A percentile compares a stretch with the other conserved stretches of the same genome.
Conservation (phyloP, 2,329 filamentous ascomycete genomes). For the Orbilia quercus region DNA sequence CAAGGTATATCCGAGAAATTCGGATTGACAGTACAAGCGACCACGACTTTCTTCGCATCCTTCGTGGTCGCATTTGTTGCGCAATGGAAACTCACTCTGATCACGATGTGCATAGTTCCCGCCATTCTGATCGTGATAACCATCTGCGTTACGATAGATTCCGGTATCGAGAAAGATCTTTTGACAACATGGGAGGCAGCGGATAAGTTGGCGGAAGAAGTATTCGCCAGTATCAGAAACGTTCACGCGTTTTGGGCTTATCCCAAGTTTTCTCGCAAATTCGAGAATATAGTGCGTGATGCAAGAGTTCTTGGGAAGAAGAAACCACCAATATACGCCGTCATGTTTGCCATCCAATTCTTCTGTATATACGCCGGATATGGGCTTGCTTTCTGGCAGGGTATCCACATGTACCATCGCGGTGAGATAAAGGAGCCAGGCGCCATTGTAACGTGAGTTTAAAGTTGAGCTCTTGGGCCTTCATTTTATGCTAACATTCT, state of each 20-base stretch:
- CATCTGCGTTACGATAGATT: constrained; percentile 66
- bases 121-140: constrained; percentile 69
- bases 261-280: constrained; percentile 68
- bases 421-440: constrained; percentile 27
- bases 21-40: constrained; percentile 70
- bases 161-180: constrained; percentile 68
- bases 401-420: constrained; percentile 66
- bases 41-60: constrained; percentile 68
- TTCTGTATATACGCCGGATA: constrained; percentile 68
- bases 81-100: constrained; percentile 71
- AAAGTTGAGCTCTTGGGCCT: neutral
- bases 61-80: constrained; percentile 70
- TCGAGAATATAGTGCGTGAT: constrained; percentile 69
- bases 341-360: constrained; percentile 64
- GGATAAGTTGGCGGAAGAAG: constrained; percentile 71
- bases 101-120: constrained; percentile 66
- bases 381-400: constrained; percentile 73
- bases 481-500: neutral
- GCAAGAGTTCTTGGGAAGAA: constrained; percentile 67
- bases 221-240: constrained; percentile 71
- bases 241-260: constrained; percentile 73
- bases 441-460: constrained; percentile 31
- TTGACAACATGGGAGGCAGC: constrained; percentile 68
- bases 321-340: constrained; percentile 64
- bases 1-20: constrained; percentile 67